Percentiles rank a stretch among this genome's conserved stretches.
These are phyloP conservation scores for bread wheat (Triticum aestivum) DNA, from an alignment of 176 grass and related monocot genomes.

Conservation along the genomic window DNA sequence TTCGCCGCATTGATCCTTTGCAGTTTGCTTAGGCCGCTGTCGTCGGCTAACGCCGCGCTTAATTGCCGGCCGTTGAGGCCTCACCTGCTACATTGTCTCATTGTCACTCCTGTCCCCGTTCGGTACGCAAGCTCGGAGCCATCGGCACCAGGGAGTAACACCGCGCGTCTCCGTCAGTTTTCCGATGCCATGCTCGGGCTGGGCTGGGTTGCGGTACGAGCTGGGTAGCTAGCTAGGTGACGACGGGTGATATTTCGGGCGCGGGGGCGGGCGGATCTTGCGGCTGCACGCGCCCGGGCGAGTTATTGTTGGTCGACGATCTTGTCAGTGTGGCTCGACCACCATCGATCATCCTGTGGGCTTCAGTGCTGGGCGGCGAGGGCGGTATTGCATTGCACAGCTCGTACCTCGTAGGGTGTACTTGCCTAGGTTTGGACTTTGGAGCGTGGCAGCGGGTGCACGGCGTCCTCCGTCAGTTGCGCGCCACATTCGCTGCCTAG, in stretches of 20 bases:
- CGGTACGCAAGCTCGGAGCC: neutral
- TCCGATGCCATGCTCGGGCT: neutral
- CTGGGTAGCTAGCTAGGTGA: neutral
- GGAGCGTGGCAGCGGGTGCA: neutral
- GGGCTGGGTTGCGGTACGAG: neutral
- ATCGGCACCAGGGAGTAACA: neutral
- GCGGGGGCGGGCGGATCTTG: neutral
- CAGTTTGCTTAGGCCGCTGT: slow-evolving; percentile 24
- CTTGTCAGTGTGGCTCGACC: slow-evolving; percentile 1
- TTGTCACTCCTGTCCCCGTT: neutral
- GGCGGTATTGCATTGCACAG: slow-evolving; percentile 6
- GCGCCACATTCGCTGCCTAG: too few species aligned
- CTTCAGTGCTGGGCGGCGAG: neutral
- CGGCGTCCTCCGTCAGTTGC: neutral
- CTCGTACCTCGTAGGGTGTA: too few species aligned
- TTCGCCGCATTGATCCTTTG: neutral
- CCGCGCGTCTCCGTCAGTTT: neutral
- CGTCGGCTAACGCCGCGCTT: neutral
- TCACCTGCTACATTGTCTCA: neutral
- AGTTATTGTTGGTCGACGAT: slow-evolving; percentile 26
- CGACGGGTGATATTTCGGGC: neutral
- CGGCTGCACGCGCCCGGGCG: neutral
- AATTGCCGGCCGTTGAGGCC: slow-evolving; percentile 32
- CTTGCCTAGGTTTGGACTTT: neutral
- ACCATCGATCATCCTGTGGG: slow-evolving; percentile 23